These are phyloP conservation scores for Ustilaginoidea virens DNA, from an alignment of 2,329 filamentous ascomycete species.

Conservation along the genomic window DNA sequence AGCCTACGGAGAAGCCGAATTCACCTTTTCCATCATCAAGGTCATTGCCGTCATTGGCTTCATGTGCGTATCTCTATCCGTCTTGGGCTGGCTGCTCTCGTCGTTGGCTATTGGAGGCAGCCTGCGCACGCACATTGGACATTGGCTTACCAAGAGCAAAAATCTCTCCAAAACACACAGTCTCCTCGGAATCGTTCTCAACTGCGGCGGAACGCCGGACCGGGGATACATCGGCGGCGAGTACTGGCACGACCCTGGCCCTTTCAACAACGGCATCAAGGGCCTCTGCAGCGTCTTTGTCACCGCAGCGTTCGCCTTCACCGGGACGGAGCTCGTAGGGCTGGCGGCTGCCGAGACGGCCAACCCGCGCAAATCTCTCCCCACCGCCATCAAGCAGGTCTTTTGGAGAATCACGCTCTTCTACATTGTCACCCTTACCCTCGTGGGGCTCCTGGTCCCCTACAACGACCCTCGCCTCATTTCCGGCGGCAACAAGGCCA, in stretches of 20 bases:
- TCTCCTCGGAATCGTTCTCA: conserved; percentile 10
- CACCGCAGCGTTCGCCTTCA: conserved; percentile 8
- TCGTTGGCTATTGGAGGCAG: too few relatives aligned
- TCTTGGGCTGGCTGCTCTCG: too few relatives aligned
- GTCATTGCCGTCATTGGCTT: conserved; percentile 75
- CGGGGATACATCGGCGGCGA: conserved; percentile 9
- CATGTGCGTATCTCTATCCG: conserved; percentile 40
- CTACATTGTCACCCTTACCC: conserved; percentile 9
- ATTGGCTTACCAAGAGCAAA: neutral
- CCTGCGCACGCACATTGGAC: too few relatives aligned
- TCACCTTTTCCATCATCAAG: conserved; percentile 75
- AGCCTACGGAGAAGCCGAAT: conserved; percentile 80
- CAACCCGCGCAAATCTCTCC: conserved; percentile 11
- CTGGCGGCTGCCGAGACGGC: conserved; percentile 10
- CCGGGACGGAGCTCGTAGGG: conserved; percentile 11
- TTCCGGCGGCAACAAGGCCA: conserved; percentile 1
- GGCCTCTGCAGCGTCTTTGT: conserved; percentile 10
- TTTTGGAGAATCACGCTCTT: conserved; percentile 11
- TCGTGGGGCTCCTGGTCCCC: conserved; percentile 10
- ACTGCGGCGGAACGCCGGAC: conserved; percentile 8
- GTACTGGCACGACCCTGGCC: conserved; percentile 10
- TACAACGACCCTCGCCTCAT: conserved; percentile 8
- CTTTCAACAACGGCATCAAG: conserved; percentile 11
- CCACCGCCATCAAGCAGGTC: conserved; percentile 11
- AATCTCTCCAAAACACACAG: too few relatives aligned